Evolutionary conservation across 352 stramenopile genomes (phyloP).

Genomic region (Phytophthora pseudosyringae): DNA sequence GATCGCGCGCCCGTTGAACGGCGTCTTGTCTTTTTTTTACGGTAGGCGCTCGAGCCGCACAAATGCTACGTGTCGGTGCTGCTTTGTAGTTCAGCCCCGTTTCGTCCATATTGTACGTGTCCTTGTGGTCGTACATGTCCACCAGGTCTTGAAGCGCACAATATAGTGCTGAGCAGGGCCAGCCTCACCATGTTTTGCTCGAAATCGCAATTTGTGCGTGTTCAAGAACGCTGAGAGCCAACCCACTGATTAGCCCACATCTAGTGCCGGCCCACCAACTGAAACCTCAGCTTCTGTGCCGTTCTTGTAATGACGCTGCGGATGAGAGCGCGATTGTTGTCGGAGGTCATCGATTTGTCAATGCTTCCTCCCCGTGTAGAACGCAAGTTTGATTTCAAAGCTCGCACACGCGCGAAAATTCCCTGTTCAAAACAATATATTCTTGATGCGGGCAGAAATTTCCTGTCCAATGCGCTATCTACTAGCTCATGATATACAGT

Average conservation of each 20-base stretch:
- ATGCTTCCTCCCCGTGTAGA: constrained; percentile 6
- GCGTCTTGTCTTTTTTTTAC: constrained; percentile 13
- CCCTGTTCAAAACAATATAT: constrained; percentile 8
- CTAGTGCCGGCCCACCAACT: background rate
- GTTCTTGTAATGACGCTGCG: background rate
- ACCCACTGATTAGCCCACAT: background rate
- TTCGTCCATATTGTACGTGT: constrained; percentile 19
- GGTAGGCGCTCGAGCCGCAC: background rate
- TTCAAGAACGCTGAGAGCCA: constrained; percentile 3
- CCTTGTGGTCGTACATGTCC: constrained; percentile 1
- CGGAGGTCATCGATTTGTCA: constrained; percentile 15
- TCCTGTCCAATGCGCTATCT: no score
- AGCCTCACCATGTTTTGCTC: background rate
- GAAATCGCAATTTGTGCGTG: constrained; percentile 2
- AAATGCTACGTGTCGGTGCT: constrained; percentile 5
- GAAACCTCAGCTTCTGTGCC: background rate
- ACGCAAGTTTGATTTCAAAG: background rate
- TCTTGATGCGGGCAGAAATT: no score
- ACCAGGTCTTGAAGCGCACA: constrained; percentile 1
- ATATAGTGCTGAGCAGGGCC: background rate
- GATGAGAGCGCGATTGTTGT: constrained; percentile 4
- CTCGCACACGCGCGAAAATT: constrained; percentile 14
- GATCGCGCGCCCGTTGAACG: background rate
- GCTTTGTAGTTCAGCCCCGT: constrained; percentile 2
- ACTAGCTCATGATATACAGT: constrained; percentile 9